Base-by-base conservation (phyloP, 2,329 filamentous ascomycete species). In the Calonectria fujianensis region DNA sequence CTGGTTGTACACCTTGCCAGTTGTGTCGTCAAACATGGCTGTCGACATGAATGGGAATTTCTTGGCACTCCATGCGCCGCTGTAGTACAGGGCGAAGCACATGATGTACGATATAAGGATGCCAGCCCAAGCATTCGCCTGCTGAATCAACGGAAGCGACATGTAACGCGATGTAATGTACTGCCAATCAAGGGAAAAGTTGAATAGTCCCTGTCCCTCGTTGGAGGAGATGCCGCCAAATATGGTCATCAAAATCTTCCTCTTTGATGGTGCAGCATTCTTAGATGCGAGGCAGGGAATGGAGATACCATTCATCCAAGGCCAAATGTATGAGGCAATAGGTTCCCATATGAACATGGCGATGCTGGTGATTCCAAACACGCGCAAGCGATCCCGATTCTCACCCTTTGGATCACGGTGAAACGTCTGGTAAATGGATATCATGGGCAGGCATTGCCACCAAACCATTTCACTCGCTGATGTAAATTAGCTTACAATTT, bases 191-290 rank as follows among this genome's bases (percentile, higher is more conserved):
- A 61, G 57, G 6, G 57, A 41, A 41, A 61, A 61, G 35, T 61
- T 61, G 4, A 61, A 61, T 14, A 61, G 7, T 6, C 57, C 57
- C 13, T 61, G 57, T 27, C 57, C 57, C 6, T 61, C 57, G 20
- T 61, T 61, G 10, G 57, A 61, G n/a, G 35, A 61, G 11, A 61
- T 61, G n/a, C 35, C 57, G 16, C 57, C 57, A n/a, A 61, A 61
- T 14, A 61, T 61, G 35, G 57, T 61, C 35, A 61, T 61, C 13
- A 41, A 20, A 6, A 61, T 20, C n/a, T 39, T 61, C 24, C 57
- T 61, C n/a, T 39, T 39, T 0, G 57, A 61, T 4, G 35, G 57
- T 6, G 57, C n/a, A 10, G 57, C 57, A 6, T 61, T 61, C 35
- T 29, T 61, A 14, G 57, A 61, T 9, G 57, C 57, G 1, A 61